Conservation (phyloP, 2,329 filamentous ascomycete species). For the Septoria linicola region DNA sequence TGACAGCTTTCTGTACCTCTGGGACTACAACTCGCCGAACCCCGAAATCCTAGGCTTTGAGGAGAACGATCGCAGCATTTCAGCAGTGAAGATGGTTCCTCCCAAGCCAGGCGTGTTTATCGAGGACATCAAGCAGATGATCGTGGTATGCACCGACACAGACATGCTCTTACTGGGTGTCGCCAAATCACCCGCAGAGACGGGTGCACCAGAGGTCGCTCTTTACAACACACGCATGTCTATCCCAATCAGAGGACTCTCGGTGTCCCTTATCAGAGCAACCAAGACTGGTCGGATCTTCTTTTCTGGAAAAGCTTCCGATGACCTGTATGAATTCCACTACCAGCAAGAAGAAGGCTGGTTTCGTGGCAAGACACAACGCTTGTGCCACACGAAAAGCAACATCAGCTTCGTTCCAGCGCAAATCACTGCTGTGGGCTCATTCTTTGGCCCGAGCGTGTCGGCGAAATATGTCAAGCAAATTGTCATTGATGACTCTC, state of each 20-base stretch:
- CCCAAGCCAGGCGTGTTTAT: slow-evolving; percentile 88
- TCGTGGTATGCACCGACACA: slow-evolving; percentile 81
- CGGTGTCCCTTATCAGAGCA: slow-evolving; percentile 72
- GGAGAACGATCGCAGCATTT: slow-evolving; percentile 83
- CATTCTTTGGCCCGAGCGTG: slow-evolving; percentile 37
- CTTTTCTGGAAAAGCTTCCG: slow-evolving; percentile 76
- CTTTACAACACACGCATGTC: slow-evolving; percentile 89
- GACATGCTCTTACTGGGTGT: slow-evolving; percentile 89
- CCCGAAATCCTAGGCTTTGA: slow-evolving; percentile 91
- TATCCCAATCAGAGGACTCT: slow-evolving; percentile 69
- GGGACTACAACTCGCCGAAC: slow-evolving; percentile 94
- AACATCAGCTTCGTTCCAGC: slow-evolving; percentile 43
- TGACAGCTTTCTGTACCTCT: slow-evolving; percentile 92
- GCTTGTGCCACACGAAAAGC: slow-evolving; percentile 57
- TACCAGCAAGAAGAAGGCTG: slow-evolving; percentile 97
- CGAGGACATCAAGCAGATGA: slow-evolving; percentile 76
- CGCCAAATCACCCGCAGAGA: slow-evolving; percentile 61
- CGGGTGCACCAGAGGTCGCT: slow-evolving; percentile 69
- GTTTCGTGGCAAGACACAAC: slow-evolving; percentile 87
- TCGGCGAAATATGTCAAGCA: slow-evolving; percentile 65
- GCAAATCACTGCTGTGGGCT: slow-evolving; percentile 38
- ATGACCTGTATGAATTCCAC: slow-evolving; percentile 88
- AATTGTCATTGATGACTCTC: slow-evolving; percentile 83
- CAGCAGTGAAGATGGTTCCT: slow-evolving; percentile 81
- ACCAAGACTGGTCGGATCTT: slow-evolving; percentile 86